Evolutionary conservation across 768 basidiomycete genomes (phyloP), one percentile per base, ranked within the genome.

Genomic region (Pleurotus ostreatus): DNA sequence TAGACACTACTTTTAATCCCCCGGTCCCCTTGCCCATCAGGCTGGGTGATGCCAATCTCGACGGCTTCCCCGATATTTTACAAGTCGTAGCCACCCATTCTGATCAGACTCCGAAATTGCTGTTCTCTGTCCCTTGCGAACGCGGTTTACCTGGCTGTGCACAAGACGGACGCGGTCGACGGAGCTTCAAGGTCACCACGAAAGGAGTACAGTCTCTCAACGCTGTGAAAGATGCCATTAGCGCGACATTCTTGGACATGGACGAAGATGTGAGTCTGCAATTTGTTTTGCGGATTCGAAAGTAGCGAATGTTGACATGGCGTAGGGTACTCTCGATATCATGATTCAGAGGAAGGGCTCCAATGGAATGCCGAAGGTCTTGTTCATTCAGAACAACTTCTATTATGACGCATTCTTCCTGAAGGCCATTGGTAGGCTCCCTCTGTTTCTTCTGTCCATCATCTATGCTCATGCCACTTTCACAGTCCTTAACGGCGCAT

Each of bases 321-420:
- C 13, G 13, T 62, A 98, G 92, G 96, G 96, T 0, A 79, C 79
- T 2, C 74, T 98, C 34, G 97, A 99, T 70, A 82, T 99, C n/a
- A 77, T 97, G 69, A 79, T 98, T 0, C 94, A 96, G 65, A 75
- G 97, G 41, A 84, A 85, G 0, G 94, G 93, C 1, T 71, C 73
- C 3, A 82, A 84, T 51, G 80, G 81, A 2, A 63, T 69, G 44
- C 87, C 88, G 12, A 83, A 79, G 40, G 72, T 92, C 15, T 65
- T 83, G 4, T 96, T 99, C 65, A 75, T 99, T 47, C 94, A 96
- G 71, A 99, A 99, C 66, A 98, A 98, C 69, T 92, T 95, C 65
- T 98, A 96, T 65, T 94, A 94, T 66, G 97, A 99, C 61, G 96
- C 97, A 0, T 99, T 99, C 77, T 99, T 98, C 82, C 78, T 98